Percentiles rank a stretch among this genome's conserved stretches.
Conservation (phyloP, 2,329 filamentous ascomycete genomes). For the Aspergillus clavatus region DNA sequence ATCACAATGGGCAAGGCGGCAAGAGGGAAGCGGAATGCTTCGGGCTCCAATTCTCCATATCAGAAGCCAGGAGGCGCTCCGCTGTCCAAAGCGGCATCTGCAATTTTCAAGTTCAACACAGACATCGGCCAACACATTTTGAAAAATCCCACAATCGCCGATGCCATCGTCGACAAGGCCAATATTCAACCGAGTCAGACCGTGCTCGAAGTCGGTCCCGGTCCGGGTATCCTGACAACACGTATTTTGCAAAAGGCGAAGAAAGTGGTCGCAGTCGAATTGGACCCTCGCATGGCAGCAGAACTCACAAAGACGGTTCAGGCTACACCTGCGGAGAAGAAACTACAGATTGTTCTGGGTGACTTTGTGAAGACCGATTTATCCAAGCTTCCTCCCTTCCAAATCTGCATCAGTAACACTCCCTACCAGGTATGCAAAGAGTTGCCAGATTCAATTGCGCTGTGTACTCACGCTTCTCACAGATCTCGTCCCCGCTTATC, state of each 20-base stretch:
- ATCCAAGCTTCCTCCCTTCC: slow-evolving; percentile 60
- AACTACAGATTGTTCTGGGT: slow-evolving; percentile 81
- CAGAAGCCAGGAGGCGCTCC: slow-evolving; percentile 4
- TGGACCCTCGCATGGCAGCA: slow-evolving; percentile 94
- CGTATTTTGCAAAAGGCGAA: slow-evolving; percentile 84
- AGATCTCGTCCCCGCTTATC: slow-evolving; percentile 86
- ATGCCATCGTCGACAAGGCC: slow-evolving; percentile 52
- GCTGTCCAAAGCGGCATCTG: background rate
- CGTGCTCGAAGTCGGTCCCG: slow-evolving; percentile 88
- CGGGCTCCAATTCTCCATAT: slow-evolving; percentile 4
- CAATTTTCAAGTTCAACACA: slow-evolving; percentile 10
- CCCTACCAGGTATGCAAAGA: slow-evolving; percentile 54
- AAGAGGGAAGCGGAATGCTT: slow-evolving; percentile 4
- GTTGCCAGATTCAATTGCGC: background rate
- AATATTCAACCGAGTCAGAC: slow-evolving; percentile 51
- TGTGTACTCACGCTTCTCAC: slow-evolving; percentile 10
- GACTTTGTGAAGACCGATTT: slow-evolving; percentile 83
- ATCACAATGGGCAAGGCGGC: slow-evolving; percentile 4
- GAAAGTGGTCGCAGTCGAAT: slow-evolving; percentile 78
- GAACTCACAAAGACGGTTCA: slow-evolving; percentile 93
- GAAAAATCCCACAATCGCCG: slow-evolving; percentile 6
- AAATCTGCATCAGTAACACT: slow-evolving; percentile 78
- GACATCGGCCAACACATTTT: slow-evolving; percentile 7
- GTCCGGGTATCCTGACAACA: slow-evolving; percentile 83
- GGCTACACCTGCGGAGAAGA: slow-evolving; percentile 76